phyloP scores from a whole-genome alignment of 1,284 basidiomycete species.

The Irpex lacteus region DNA sequence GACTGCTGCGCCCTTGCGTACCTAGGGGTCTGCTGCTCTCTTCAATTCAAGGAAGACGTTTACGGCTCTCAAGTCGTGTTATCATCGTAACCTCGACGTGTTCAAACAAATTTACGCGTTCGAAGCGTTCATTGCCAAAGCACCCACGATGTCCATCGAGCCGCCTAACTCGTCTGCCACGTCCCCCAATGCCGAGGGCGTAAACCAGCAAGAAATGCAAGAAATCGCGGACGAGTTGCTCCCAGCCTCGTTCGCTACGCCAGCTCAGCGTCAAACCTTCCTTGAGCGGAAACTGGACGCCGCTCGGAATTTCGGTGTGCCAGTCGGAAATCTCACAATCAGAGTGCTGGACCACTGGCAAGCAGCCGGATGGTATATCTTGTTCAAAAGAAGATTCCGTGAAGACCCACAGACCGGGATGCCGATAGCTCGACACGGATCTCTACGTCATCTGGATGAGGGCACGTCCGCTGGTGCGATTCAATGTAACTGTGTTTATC shows the following conservation, averaged over 20 bases:
- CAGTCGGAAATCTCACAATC: constrained; percentile 66
- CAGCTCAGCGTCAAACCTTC: constrained; percentile 56
- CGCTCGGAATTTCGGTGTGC: constrained; percentile 58
- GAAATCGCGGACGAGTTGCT: constrained; percentile 27
- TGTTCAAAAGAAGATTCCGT: constrained; percentile 56
- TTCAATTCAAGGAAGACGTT: constrained; percentile 74
- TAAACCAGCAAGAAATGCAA: constrained; percentile 7
- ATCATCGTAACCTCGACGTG: constrained; percentile 75
- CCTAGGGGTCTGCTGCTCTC: constrained; percentile 62
- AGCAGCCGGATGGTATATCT: constrained; percentile 65
- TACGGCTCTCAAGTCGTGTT: constrained; percentile 76
- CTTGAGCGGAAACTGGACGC: constrained; percentile 62
- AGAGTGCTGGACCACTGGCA: constrained; percentile 76
- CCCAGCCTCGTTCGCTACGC: constrained; percentile 32
- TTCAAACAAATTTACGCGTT: constrained; percentile 77
- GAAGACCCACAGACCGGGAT: constrained; percentile 27
- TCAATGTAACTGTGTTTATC: neutral
- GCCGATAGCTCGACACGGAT: constrained; percentile 20
- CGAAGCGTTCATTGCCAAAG: constrained; percentile 49
- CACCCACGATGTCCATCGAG: neutral
- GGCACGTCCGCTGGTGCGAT: constrained; percentile 16
- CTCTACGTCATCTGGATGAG: neutral
- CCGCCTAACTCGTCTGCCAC: constrained; percentile 6
- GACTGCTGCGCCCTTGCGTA: neutral
- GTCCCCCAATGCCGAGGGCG: neutral